A percentile compares a stretch with the other conserved stretches of the same genome.
Conservation (phyloP, 2,329 filamentous ascomycete genomes). For the Bipolaris gigantea region DNA sequence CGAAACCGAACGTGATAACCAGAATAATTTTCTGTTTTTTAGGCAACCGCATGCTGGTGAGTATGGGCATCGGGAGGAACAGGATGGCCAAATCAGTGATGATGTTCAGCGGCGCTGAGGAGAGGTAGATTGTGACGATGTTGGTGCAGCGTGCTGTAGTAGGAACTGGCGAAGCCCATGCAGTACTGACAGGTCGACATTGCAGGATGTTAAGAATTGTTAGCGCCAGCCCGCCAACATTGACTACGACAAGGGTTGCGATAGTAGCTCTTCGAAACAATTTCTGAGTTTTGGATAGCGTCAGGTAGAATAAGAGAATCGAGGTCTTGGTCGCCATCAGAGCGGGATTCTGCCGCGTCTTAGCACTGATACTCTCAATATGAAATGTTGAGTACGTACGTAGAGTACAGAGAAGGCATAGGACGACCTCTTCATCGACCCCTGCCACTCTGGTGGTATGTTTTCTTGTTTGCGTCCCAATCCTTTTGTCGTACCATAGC, state of each 20-base stretch:
- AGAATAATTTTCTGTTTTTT: constrained; percentile 85
- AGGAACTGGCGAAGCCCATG: constrained; percentile 59
- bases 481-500: constrained; percentile 64
- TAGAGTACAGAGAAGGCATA: constrained; percentile 66
- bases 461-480: constrained; percentile 68
- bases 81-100: constrained; percentile 87
- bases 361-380: constrained; percentile 12
- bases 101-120: constrained; percentile 86
- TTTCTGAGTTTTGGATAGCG: constrained; percentile 75
- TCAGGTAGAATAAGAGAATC: constrained; percentile 88
- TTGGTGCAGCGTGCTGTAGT: constrained; percentile 58
- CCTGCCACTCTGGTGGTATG: constrained; percentile 56
- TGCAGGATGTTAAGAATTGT: constrained; percentile 88
- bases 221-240: constrained; percentile 73
- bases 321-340: constrained; percentile 91
- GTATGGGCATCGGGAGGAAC: constrained; percentile 82
- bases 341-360: constrained; percentile 70
- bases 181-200: constrained; percentile 73
- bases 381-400: constrained; percentile 41
- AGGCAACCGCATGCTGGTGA: constrained; percentile 77
- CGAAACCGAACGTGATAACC: constrained; percentile 81
- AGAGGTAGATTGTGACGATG: constrained; percentile 66
- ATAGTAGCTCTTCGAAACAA: constrained; percentile 83
- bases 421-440: constrained; percentile 58
- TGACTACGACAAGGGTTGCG: constrained; percentile 74